Evolutionary conservation across 495 filamentous ascomycete genomes (phyloP).

Genomic region (Penicillium lagena): DNA sequence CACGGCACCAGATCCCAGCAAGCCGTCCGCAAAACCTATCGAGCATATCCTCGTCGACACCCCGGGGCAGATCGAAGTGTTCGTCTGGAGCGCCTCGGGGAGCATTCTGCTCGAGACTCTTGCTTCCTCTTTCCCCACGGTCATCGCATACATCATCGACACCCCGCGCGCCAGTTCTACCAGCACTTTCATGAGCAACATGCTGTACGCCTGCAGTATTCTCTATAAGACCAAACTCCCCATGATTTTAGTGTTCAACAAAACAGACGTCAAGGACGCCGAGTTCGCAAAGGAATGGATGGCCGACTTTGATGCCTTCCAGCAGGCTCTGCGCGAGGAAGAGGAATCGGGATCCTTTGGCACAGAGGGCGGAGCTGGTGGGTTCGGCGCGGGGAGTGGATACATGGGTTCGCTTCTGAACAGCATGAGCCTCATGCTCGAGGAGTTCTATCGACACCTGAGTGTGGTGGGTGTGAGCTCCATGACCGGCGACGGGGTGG

Average conservation of each 20-base stretch:
- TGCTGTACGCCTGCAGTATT: conserved; percentile 97
- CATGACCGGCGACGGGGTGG: conserved; percentile 85
- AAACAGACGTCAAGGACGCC: conserved; percentile 90
- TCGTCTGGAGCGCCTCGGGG: conserved; percentile 93
- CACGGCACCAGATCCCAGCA: conserved; percentile 54
- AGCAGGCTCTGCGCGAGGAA: conserved; percentile 72
- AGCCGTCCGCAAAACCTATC: conserved; percentile 57
- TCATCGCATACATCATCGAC: conserved; percentile 96
- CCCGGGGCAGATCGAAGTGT: conserved; percentile 96
- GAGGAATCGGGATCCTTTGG: conserved; percentile 74
- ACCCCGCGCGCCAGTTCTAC: conserved; percentile 89
- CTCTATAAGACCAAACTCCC: conserved; percentile 97
- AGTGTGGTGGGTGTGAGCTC: conserved; percentile 89
- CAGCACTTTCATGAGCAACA: conserved; percentile 98
- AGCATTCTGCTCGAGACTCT: conserved; percentile 90
- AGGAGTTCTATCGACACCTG: conserved; percentile 94
- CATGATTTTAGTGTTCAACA: conserved; percentile 98
- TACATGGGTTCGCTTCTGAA: conserved; percentile 97
- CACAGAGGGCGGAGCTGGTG: conserved; percentile 55
- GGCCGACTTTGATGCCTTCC: conserved; percentile 97
- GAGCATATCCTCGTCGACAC: conserved; percentile 89
- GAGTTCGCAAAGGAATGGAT: conserved; percentile 98
- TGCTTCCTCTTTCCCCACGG: conserved; percentile 88
- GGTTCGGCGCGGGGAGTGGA: conserved; percentile 67
- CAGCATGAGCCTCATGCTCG: conserved; percentile 95